Evolutionary conservation across 257 asterid genomes (phyloP).

Genomic region (Anisodus tanguticus): DNA sequence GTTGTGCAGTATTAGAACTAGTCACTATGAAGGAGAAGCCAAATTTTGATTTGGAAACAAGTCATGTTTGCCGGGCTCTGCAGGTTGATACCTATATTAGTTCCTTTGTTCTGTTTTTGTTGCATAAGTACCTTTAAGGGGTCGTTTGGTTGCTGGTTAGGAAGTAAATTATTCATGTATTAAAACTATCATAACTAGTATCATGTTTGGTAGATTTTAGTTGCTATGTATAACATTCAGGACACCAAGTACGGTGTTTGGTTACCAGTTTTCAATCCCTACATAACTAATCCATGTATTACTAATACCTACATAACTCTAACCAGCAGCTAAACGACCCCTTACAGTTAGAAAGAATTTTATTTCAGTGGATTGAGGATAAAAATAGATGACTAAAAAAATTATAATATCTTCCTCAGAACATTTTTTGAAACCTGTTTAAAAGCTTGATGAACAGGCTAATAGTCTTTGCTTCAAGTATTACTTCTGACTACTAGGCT

Average conservation of each 20-base stretch:
- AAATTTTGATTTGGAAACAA: conserved; percentile 72
- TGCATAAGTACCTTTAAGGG: neutral
- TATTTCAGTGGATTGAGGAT: conserved; percentile 2
- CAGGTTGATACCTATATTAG: conserved; percentile 52
- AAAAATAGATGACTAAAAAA: neutral
- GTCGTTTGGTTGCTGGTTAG: too few relatives aligned
- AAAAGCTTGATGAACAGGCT: conserved; percentile 4
- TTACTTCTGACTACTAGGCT: neutral
- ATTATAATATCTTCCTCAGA: neutral
- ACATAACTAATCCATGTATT: too few relatives aligned
- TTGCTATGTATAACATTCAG: too few relatives aligned
- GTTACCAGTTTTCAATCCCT: too few relatives aligned
- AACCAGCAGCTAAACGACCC: too few relatives aligned
- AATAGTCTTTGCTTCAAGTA: conserved; percentile 6
- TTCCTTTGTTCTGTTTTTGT: neutral
- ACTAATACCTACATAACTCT: too few relatives aligned
- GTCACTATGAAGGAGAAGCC: conserved; percentile 66
- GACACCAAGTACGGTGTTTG: too few relatives aligned
- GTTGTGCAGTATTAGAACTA: conserved; percentile 88
- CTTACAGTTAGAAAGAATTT: neutral
- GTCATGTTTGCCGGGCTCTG: conserved; percentile 63
- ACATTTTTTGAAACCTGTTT: neutral
- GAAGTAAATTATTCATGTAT: too few relatives aligned
- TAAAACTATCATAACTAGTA: too few relatives aligned
- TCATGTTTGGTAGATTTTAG: too few relatives aligned